These are phyloP conservation scores for Trichoderma simmonsii DNA, from an alignment of 2,329 filamentous ascomycete species.

Conservation along the genomic window DNA sequence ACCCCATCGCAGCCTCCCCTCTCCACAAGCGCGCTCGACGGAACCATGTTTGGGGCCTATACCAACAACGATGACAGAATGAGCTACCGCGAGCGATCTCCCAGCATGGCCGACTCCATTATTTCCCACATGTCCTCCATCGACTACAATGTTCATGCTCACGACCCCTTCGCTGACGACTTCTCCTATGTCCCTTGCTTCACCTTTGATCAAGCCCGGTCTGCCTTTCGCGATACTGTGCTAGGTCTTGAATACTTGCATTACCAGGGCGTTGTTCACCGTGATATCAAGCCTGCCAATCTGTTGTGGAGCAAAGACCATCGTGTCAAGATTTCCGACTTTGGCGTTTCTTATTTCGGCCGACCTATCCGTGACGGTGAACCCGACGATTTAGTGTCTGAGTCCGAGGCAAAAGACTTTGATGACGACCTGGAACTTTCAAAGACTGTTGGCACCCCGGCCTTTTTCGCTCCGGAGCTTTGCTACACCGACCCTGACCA, in stretches of 20 bases:
- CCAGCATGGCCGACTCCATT: slow-evolving; percentile 77
- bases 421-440: slow-evolving; percentile 95
- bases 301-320: slow-evolving; percentile 81
- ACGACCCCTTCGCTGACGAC: slow-evolving; percentile 75
- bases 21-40: slow-evolving; percentile 63
- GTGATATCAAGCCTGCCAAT: slow-evolving; percentile 87
- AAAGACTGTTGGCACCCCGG: slow-evolving; percentile 95
- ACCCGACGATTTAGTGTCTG: slow-evolving; percentile 67
- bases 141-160: slow-evolving; percentile 54
- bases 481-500: slow-evolving; percentile 79
- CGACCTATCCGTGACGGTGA: slow-evolving; percentile 81
- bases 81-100: slow-evolving; percentile 60
- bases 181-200: slow-evolving; percentile 92
- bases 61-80: slow-evolving; percentile 45
- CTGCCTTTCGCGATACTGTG: slow-evolving; percentile 87
- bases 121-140: slow-evolving; percentile 67
- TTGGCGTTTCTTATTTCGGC: slow-evolving; percentile 96
- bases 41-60: slow-evolving; percentile 74
- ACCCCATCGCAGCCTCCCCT: slow-evolving; percentile 45
- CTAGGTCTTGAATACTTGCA: slow-evolving; percentile 91
- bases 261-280: slow-evolving; percentile 79
- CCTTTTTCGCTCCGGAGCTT: slow-evolving; percentile 94
- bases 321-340: slow-evolving; percentile 95
- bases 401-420: slow-evolving; percentile 80
- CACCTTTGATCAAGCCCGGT: slow-evolving; percentile 77